phyloP scores from a whole-genome alignment of 495 filamentous ascomycete genomes.

The Hypoxylon fragiforme region DNA sequence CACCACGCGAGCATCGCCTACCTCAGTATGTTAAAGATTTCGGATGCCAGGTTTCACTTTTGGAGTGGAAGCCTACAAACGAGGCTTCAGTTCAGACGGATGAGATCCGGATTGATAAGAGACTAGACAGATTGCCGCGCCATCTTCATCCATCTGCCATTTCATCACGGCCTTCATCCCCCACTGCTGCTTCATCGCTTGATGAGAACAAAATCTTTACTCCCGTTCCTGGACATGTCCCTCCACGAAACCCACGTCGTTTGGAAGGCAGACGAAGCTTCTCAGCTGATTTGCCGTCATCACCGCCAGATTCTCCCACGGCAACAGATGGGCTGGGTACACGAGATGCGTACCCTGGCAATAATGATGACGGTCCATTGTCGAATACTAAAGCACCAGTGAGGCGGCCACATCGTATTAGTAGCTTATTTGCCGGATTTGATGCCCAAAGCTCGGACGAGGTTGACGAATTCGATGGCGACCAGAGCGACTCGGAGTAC shows the following conservation, averaged over 20 bases:
- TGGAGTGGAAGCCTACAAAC: conserved; percentile 51
- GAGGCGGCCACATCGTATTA: conserved; percentile 71
- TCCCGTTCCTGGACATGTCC: conserved; percentile 53
- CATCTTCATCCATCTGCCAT: conserved; percentile 77
- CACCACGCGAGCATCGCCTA: conserved; percentile 55
- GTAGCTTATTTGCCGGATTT: conserved; percentile 86
- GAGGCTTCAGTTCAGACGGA: conserved; percentile 87
- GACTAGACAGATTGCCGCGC: conserved; percentile 71
- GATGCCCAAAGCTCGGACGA: conserved; percentile 62
- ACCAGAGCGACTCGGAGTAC: conserved; percentile 67
- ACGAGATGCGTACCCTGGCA: conserved; percentile 73
- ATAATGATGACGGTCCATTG: conserved; percentile 80
- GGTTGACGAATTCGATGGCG: conserved; percentile 61
- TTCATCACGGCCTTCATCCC: conserved; percentile 58
- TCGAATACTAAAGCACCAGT: conserved; percentile 62
- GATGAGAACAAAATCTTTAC: conserved; percentile 51
- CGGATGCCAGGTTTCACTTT: conserved; percentile 57
- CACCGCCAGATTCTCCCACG: conserved; percentile 42
- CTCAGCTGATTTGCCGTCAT: conserved; percentile 49
- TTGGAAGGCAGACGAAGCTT: conserved; percentile 49
- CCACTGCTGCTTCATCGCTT: conserved; percentile 29
- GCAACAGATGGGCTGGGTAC: conserved; percentile 46
- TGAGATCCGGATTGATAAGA: conserved; percentile 76
- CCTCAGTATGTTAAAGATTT: conserved; percentile 60
- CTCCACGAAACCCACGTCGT: conserved; percentile 56